Evolutionary conservation across 208 protist species (phyloP).

Genomic region (Leishmania mexicana): DNA sequence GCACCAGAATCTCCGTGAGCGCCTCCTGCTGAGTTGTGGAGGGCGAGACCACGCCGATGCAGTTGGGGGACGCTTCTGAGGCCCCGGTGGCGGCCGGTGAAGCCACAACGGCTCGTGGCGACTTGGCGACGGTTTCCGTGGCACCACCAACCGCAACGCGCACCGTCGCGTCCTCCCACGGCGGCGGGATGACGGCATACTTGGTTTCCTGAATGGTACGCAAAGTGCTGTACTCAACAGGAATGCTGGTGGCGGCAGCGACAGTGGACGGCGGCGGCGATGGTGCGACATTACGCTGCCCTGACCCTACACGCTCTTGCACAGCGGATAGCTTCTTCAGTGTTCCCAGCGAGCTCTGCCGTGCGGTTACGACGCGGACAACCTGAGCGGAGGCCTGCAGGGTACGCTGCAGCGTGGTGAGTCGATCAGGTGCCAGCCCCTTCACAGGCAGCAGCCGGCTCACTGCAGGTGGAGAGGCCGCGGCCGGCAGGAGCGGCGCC

Average conservation of each 20-base stretch:
- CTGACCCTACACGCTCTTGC: not conserved
- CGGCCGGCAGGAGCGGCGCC: not conserved
- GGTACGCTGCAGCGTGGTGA: slow-evolving; percentile 16
- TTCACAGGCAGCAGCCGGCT: slow-evolving; percentile 3
- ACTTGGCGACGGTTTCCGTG: not conserved
- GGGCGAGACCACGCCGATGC: slow-evolving; percentile 12
- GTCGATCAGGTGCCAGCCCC: slow-evolving; percentile 9
- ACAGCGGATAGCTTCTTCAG: not conserved
- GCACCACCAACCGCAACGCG: not conserved
- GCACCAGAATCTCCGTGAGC: slow-evolving; percentile 27
- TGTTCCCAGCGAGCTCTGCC: not conserved
- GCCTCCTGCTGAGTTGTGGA: slow-evolving; percentile 27
- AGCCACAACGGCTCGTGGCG: not conserved
- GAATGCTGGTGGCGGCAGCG: not conserved
- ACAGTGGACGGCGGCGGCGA: not conserved
- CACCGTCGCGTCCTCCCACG: slow-evolving; percentile 43
- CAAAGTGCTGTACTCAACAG: slow-evolving; percentile 11
- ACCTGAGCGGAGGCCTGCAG: slow-evolving; percentile 19
- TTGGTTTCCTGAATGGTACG: slow-evolving; percentile 39
- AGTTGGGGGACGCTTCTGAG: not conserved
- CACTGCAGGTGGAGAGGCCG: not conserved
- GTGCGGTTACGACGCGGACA: slow-evolving; percentile 9
- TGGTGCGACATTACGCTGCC: not conserved
- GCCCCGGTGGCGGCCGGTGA: not conserved
- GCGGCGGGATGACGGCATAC: slow-evolving; percentile 51